A percentile compares a stretch with the other conserved stretches of the same genome.
Evolutionary conservation across 768 basidiomycete species (phyloP).

Genomic region (Auricularia sp.): DNA sequence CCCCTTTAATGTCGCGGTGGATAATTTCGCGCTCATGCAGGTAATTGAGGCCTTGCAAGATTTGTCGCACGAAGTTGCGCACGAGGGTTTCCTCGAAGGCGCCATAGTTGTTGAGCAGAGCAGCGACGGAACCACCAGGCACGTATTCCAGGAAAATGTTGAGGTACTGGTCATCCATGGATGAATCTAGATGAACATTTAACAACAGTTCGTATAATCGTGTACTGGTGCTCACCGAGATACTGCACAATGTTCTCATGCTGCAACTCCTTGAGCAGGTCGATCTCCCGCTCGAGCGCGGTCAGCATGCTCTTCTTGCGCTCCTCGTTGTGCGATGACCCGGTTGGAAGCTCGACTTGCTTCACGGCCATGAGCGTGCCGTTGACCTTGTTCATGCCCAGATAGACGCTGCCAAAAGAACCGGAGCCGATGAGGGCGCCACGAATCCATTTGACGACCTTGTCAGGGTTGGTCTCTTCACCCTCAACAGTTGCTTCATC

Average conservation of each 20-base stretch:
- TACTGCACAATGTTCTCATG: constrained; percentile 98
- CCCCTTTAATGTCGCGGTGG: constrained; percentile 97
- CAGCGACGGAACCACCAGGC: constrained; percentile 88
- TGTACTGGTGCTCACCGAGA: constrained; percentile 51
- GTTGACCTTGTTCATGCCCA: constrained; percentile 87
- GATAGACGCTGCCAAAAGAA: constrained; percentile 90
- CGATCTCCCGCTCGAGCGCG: constrained; percentile 88
- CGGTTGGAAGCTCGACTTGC: constrained; percentile 86
- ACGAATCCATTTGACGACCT: constrained; percentile 86
- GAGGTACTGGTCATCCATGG: constrained; percentile 77
- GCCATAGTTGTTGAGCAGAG: constrained; percentile 80
- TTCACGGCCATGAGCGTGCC: constrained; percentile 96
- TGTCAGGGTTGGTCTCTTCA: constrained; percentile 37
- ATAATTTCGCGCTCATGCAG: constrained; percentile 91
- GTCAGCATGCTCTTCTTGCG: constrained; percentile 89
- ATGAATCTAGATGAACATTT: constrained; percentile 56
- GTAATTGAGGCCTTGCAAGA: constrained; percentile 79
- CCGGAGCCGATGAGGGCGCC: constrained; percentile 92
- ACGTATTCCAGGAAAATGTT: constrained; percentile 98
- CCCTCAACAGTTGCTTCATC: constrained; percentile 25
- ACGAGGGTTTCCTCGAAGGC: constrained; percentile 91
- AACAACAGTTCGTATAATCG: constrained; percentile 1
- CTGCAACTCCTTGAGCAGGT: constrained; percentile 81
- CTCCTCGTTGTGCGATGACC: constrained; percentile 78
- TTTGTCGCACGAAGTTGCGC: constrained; percentile 87